A percentile compares a stretch with the other conserved stretches of the same genome.
These are phyloP conservation scores for Pleurotus platypus DNA, from an alignment of 768 basidiomycete species.

Conservation along the genomic window DNA sequence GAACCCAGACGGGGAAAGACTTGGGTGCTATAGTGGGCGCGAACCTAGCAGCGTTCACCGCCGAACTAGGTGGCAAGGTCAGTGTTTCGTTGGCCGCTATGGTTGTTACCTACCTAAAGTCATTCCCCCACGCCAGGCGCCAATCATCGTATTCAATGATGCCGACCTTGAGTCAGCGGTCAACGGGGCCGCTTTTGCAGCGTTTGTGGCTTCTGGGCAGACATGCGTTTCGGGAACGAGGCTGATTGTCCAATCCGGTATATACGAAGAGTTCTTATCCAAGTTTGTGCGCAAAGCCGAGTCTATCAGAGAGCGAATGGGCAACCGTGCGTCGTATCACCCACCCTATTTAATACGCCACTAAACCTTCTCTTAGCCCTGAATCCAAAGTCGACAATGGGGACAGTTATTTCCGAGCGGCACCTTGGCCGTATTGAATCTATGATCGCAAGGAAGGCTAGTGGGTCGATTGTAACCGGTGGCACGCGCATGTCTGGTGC, in stretches of 20 bases:
- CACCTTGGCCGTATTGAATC: slow-evolving; percentile 64
- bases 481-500: slow-evolving; percentile 61
- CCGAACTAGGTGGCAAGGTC: slow-evolving; percentile 86
- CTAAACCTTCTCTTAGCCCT: slow-evolving; percentile 41
- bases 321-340: slow-evolving; percentile 54
- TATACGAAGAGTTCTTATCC: slow-evolving; percentile 68
- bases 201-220: slow-evolving; percentile 85
- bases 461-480: slow-evolving; percentile 54
- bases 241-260: slow-evolving; percentile 64
- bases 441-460: slow-evolving; percentile 41
- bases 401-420: slow-evolving; percentile 65
- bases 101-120: neutral
- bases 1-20: slow-evolving; percentile 72
- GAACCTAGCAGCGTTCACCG: slow-evolving; percentile 74
- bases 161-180: slow-evolving; percentile 71
- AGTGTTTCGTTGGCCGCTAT: slow-evolving; percentile 1
- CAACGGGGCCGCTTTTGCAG: slow-evolving; percentile 80
- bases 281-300: slow-evolving; percentile 59
- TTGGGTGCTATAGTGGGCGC: slow-evolving; percentile 71
- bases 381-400: slow-evolving; percentile 73
- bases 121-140: slow-evolving; percentile 47
- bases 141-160: slow-evolving; percentile 77
- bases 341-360: neutral
- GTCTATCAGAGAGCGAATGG: slow-evolving; percentile 67
- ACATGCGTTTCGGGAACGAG: slow-evolving; percentile 91